Base-by-base conservation (phyloP, 495 filamentous ascomycete genomes). In the Penicillium silybi region DNA sequence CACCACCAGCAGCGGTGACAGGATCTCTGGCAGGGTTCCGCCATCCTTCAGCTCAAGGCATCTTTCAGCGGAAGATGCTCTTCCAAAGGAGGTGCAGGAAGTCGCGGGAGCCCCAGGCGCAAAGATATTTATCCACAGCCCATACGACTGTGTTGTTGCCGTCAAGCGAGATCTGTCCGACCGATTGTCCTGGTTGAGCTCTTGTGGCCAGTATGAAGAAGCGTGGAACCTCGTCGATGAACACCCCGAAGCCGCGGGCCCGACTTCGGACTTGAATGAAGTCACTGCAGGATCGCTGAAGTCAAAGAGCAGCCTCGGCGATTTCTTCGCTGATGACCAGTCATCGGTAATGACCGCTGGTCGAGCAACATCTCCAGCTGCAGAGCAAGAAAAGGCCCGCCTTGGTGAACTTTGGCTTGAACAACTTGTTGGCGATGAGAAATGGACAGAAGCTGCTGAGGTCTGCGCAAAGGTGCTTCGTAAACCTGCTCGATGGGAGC, bases 121-220 rank as follows among this genome's bases (percentile, higher is more conserved):
- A 54, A 97, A 97, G 58, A 89, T 98, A 22, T 96, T 96, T 64
- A 87, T 98, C 26, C 90, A 95, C 45, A 97, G 91, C 59, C 95
- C 95, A 1, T 98, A 93, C 57, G 93, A 98, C 69, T 95, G 91
- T 56, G 82, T 96, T 19, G 75, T 96, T 48, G 87, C 90, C 0
- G 86, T 92, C 0, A 90, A 90, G 59, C 75, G 93, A 54, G 92
- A 96, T 56, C 74, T 91, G 11, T 68, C 81, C 0, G 93, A 98
- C 64, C 90, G 93, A 56, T 69, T 97, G 13, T 74, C 79, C 6
- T 98, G 91, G 92, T 71, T 97, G 1, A 68, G 93, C 9, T 85
- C 88, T 37, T 89, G 84, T 52, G 78, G 86, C 34, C 81, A 82
- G 51, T 95, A 93, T 58, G 81, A 88, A 59, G 75, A 90, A 49